These are phyloP conservation scores for Hippophae gyantsensis DNA, from an alignment of 306 rosid species.

Conservation along the genomic window DNA sequence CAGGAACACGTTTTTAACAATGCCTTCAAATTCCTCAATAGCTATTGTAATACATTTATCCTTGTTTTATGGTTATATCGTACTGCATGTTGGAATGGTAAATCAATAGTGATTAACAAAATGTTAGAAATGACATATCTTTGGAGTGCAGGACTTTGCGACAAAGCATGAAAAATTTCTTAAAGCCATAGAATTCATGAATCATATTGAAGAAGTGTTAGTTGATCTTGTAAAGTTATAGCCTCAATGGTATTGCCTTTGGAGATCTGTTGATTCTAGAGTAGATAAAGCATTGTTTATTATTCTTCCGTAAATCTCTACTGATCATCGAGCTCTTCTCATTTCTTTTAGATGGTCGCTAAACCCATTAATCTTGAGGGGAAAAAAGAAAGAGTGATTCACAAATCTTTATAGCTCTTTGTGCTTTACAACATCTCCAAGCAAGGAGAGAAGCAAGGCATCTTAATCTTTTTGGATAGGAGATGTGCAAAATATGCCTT, in stretches of 20 bases:
- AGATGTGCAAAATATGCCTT: slow-evolving; percentile 32
- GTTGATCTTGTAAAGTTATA: slow-evolving; percentile 23
- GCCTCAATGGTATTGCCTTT: slow-evolving; percentile 49
- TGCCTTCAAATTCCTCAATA: slow-evolving; percentile 24
- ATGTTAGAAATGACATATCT: not conserved
- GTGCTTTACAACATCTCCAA: slow-evolving; percentile 66
- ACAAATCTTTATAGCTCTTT: slow-evolving; percentile 51
- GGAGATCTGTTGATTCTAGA: slow-evolving; percentile 48
- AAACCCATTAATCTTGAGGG: slow-evolving; percentile 51
- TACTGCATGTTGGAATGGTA: slow-evolving; percentile 12
- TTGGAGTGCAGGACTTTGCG: slow-evolving; percentile 33
- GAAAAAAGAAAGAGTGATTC: slow-evolving; percentile 47
- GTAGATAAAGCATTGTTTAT: slow-evolving; percentile 46
- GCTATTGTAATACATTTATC: slow-evolving; percentile 11
- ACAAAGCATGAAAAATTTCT: slow-evolving; percentile 44
- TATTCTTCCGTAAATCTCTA: slow-evolving; percentile 57
- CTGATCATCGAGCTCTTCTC: slow-evolving; percentile 64
- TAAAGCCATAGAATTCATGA: slow-evolving; percentile 50
- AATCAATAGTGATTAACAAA: slow-evolving; percentile 2
- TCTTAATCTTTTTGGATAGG: slow-evolving; percentile 24
- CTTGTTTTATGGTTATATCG: not conserved
- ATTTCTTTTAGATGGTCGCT: slow-evolving; percentile 72
- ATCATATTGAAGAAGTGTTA: slow-evolving; percentile 46
- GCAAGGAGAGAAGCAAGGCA: slow-evolving; percentile 44
- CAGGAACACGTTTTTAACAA: slow-evolving; percentile 30